phyloP scores from a whole-genome alignment of 352 stramenopile genomes.

The Pythium folliculosum region DNA sequence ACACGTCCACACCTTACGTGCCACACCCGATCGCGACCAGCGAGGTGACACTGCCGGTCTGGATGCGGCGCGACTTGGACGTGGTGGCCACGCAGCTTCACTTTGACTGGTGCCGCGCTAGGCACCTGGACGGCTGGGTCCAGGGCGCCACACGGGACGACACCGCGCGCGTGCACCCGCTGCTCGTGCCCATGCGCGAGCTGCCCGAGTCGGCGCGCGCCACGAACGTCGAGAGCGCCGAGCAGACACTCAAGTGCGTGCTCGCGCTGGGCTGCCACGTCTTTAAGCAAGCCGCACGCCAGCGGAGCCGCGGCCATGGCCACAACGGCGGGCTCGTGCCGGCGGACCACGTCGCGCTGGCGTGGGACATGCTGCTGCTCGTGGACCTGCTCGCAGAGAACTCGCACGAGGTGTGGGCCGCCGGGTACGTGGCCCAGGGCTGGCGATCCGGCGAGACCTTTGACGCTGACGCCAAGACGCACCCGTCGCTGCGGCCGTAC shows the following conservation, averaged over 20 bases:
- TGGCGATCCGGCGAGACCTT: conserved; percentile 47
- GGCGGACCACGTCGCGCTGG: conserved; percentile 40
- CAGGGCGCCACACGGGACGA: conserved; percentile 45
- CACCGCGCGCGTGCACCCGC: conserved; percentile 43
- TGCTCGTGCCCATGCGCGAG: conserved; percentile 51
- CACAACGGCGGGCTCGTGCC: conserved; percentile 19
- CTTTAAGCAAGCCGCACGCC: conserved; percentile 13
- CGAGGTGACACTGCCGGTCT: conserved; percentile 32
- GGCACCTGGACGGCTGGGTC: conserved; percentile 48
- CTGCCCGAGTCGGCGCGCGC: conserved; percentile 36
- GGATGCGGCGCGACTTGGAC: conserved; percentile 36
- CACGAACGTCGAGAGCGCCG: conserved; percentile 50
- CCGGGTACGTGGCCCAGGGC: conserved; percentile 41
- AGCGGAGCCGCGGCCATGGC: not conserved
- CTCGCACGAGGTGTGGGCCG: conserved; percentile 70
- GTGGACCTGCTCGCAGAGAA: conserved; percentile 72
- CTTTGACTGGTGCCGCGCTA: conserved; percentile 65
- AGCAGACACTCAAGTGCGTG: conserved; percentile 64
- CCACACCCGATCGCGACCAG: conserved; percentile 46
- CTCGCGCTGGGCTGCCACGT: conserved; percentile 55
- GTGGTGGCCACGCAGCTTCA: conserved; percentile 58
- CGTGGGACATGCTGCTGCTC: conserved; percentile 67
- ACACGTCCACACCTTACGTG: conserved; percentile 23
- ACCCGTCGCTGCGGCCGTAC: conserved; percentile 65
- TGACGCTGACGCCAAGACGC: conserved; percentile 41